Evolutionary conservation across 495 filamentous ascomycete species (phyloP), one percentile per base, ranked within the genome.

Genomic region (Immersiella caudata): DNA sequence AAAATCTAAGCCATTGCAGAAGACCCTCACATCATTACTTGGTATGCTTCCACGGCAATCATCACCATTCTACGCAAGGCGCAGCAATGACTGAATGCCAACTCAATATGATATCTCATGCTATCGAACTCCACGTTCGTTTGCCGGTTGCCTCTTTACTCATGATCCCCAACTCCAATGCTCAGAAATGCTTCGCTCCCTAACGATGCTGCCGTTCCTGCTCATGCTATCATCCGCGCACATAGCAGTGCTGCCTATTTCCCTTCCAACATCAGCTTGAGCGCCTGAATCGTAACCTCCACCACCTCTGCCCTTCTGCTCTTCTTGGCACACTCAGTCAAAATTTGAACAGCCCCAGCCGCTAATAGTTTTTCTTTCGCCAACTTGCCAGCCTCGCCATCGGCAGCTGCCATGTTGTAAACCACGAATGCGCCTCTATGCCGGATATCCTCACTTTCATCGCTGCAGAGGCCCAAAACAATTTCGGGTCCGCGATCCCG

Each of bases 341-440:
- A 69, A 0, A 85, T 77, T 46, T 89, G 86, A 3, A 91, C 75
- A 1, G 85, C 91, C 0, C 83, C 83, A 16, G 76, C 84, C 18
- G 74, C 75, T n/a, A 69, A 71, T 36, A 88, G 63, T 35, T 71
- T 79, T 64, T 82, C 79, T 60, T 79, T 81, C 40, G 85, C 82
- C 46, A 74, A 72, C 72, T 78, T 75, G 26, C 87, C 87, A 16
- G 79, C 76, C 49, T 84, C 81, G 2, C 83, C 88, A 18, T 83
- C 81, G 14, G 80, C 79, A 4, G 75, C 72, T 4, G 87, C 69
- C 73, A 92, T 79, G 69, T 91, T 93, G 66, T 84, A 81, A 35
- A 97, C 76, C 68, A 91, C 89, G 25, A 94, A 92, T 3, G 90
- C 84, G 0, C 93, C 95, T 16, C 95, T 80, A 73, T 96, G 91